These are phyloP conservation scores for Vigna unguiculata DNA, from an alignment of 306 rosid genomes.

Conservation along the genomic window DNA sequence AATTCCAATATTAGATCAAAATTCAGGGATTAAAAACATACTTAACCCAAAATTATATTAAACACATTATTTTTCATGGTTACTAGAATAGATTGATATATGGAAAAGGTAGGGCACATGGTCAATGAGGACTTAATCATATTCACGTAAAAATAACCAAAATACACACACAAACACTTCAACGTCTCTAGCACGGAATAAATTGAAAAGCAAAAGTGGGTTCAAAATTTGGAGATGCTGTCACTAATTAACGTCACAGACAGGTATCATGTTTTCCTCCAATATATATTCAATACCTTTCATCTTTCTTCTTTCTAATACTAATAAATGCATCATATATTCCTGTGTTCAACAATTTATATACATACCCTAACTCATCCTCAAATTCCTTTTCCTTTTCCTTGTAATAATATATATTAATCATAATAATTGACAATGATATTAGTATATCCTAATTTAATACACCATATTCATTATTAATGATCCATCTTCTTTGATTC, in stretches of 20 bases:
- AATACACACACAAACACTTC: too few species aligned
- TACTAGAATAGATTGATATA: conserved; percentile 1
- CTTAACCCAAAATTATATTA: too few species aligned
- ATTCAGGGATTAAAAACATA: too few species aligned
- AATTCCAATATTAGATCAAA: too few species aligned
- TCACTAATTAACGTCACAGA: conserved; percentile 46
- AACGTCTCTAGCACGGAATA: conserved; percentile 19
- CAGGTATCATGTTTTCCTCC: conserved; percentile 45
- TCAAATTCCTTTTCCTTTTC: conserved; percentile 50
- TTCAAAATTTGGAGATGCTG: conserved; percentile 21
- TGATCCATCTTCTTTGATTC: conserved; percentile 46
- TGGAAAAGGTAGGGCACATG: not conserved
- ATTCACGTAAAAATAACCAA: conserved; percentile 11
- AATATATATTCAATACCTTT: conserved; percentile 41
- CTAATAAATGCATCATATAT: conserved; percentile 53
- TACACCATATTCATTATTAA: conserved; percentile 45
- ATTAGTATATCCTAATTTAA: too few species aligned
- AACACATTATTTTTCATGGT: too few species aligned
- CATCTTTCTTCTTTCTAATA: conserved; percentile 28
- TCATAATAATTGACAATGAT: conserved; percentile 35
- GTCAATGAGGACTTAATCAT: conserved; percentile 30
- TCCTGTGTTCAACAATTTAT: conserved; percentile 31
- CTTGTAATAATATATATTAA: not conserved
- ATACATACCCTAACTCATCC: conserved; percentile 29
- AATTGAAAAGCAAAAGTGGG: conserved; percentile 31